A percentile compares a stretch with the other conserved stretches of the same genome.
Evolutionary conservation across 169 alveolate genomes (phyloP).

Genomic region (Cryptosporidium parvum): DNA sequence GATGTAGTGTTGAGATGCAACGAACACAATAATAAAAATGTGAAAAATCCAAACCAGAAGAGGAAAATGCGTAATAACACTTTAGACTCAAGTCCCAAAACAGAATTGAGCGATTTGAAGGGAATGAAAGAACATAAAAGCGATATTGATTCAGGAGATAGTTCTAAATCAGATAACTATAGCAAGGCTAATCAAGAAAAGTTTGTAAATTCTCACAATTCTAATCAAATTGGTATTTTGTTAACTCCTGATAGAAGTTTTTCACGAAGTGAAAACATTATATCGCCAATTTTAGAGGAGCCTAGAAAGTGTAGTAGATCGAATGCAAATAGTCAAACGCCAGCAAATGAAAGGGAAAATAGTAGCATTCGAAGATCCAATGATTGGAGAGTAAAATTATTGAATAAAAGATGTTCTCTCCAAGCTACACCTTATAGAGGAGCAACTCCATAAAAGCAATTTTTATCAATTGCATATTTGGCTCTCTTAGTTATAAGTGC

Average conservation of each 20-base stretch:
- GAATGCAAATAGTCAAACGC: not conserved
- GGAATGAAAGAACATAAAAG: not conserved
- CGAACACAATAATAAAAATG: constrained; percentile 10
- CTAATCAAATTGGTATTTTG: constrained; percentile 17
- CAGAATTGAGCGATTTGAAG: not conserved
- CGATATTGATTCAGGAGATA: not conserved
- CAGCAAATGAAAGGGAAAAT: constrained; percentile 34
- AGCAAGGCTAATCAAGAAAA: not conserved
- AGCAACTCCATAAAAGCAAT: not conserved
- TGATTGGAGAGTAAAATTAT: constrained; percentile 68
- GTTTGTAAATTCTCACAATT: not conserved
- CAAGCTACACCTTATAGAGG: constrained; percentile 19
- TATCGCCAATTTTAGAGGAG: not conserved
- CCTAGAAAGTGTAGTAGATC: not conserved
- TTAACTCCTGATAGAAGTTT: constrained; percentile 19
- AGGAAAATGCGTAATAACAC: constrained; percentile 29
- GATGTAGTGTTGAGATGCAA: constrained; percentile 14
- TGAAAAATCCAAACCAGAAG: not conserved
- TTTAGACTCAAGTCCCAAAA: not conserved
- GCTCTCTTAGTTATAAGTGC: not conserved
- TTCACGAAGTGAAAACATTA: not conserved
- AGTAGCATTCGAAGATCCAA: constrained; percentile 29
- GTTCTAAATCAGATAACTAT: not conserved
- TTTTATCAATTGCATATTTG: not conserved
- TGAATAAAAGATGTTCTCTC: constrained; percentile 37